A percentile compares a stretch with the other conserved stretches of the same genome.
Evolutionary conservation across 768 basidiomycete genomes (phyloP).

Genomic region (Nidularia pulvinata): DNA sequence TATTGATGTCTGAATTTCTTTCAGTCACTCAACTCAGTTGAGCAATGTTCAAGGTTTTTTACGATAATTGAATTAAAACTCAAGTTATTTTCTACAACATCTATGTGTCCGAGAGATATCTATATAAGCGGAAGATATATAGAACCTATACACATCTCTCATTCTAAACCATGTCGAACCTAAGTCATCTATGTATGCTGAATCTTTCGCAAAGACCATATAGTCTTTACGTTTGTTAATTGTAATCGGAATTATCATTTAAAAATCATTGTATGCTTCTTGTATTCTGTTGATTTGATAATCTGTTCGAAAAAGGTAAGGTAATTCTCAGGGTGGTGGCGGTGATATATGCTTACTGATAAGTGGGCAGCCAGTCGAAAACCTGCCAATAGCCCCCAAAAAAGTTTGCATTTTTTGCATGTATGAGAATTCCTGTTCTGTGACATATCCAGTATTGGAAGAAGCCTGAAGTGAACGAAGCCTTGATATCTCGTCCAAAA

Average conservation of each 20-base stretch:
- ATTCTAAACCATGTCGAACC: too few species aligned
- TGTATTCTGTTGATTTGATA: background rate
- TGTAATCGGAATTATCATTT: background rate
- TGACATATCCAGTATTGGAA: background rate
- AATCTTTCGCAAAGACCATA: too few species aligned
- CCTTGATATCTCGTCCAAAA: slow-evolving; percentile 13
- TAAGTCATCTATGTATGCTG: too few species aligned
- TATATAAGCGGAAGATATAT: too few species aligned
- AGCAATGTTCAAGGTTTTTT: too few species aligned
- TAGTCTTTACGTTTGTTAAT: too few species aligned
- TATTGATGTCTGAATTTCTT: too few species aligned
- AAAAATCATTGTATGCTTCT: background rate
- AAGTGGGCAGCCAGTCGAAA: background rate
- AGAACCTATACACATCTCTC: too few species aligned
- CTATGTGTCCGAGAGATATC: too few species aligned
- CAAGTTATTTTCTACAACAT: too few species aligned
- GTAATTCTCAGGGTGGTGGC: background rate
- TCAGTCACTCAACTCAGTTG: too few species aligned
- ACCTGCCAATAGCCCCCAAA: background rate
- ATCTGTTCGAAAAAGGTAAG: background rate
- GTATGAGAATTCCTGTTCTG: background rate
- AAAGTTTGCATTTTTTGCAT: background rate
- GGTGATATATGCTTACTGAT: background rate
- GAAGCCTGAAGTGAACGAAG: background rate
- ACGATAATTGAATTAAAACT: too few species aligned